Evolutionary conservation across 2,329 filamentous ascomycete genomes (phyloP).

Genomic region (Cladosporium sp.): DNA sequence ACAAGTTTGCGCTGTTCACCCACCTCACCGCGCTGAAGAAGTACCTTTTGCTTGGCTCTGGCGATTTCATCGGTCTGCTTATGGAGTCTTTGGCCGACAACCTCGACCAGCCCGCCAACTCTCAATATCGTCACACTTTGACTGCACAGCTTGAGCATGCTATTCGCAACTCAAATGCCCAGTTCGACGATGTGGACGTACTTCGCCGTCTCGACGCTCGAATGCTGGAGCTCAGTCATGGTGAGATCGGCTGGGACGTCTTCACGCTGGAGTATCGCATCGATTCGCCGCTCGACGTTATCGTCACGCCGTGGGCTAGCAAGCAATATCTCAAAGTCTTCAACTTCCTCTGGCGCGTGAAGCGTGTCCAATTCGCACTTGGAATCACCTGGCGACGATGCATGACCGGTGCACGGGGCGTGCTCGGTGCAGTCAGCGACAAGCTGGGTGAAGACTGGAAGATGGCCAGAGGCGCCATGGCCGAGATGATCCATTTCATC

Average conservation of each 20-base stretch:
- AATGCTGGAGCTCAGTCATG: constrained; percentile 94
- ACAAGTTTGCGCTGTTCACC: constrained; percentile 91
- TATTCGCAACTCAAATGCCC: constrained; percentile 93
- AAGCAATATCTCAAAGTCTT: constrained; percentile 98
- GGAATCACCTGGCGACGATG: constrained; percentile 88
- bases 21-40: constrained; percentile 90
- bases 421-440: constrained; percentile 72
- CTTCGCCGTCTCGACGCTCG: constrained; percentile 90
- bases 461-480: constrained; percentile 77
- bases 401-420: constrained; percentile 92
- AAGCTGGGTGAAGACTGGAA: constrained; percentile 70
- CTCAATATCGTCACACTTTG: constrained; percentile 92
- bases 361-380: constrained; percentile 92
- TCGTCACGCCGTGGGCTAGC: constrained; percentile 92
- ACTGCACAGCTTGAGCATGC: constrained; percentile 98
- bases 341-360: constrained; percentile 98
- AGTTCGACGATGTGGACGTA: constrained; percentile 90
- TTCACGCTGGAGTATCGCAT: constrained; percentile 99
- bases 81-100: constrained; percentile 96
- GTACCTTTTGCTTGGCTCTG: constrained; percentile 90
- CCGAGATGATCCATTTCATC: constrained; percentile 98
- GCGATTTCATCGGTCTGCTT: constrained; percentile 92
- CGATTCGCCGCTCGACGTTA: constrained; percentile 91
- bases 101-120: constrained; percentile 90
- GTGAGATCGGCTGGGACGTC: constrained; percentile 98